Conservation (phyloP, 371 early-diverging fungal genomes). For the Chytridium lagenaria region DNA sequence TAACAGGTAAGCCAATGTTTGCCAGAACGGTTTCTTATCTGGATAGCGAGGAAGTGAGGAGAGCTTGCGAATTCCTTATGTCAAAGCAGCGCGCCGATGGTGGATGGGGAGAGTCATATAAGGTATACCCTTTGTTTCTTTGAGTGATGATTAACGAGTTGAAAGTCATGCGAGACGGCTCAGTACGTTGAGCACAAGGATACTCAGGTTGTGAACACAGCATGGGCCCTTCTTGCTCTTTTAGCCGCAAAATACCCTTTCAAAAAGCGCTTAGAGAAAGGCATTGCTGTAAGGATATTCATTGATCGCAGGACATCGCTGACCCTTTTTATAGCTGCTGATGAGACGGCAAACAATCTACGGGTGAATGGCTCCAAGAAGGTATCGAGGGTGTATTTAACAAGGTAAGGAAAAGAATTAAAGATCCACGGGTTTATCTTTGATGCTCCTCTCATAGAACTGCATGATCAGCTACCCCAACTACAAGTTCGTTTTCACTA, state of each 20-base stretch:
- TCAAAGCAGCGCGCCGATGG: constrained; percentile 88
- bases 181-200: constrained; percentile 68
- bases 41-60: constrained; percentile 55
- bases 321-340: constrained; percentile 59
- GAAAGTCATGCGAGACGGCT: constrained; percentile 78
- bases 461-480: constrained; percentile 90
- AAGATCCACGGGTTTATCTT: constrained; percentile 57
- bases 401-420: constrained; percentile 52
- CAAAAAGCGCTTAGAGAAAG: constrained; percentile 43
- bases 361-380: constrained; percentile 96
- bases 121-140: constrained; percentile 43
- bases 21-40: not conserved
- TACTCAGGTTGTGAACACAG: constrained; percentile 92
- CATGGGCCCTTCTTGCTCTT: constrained; percentile 86
- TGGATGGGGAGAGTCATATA: constrained; percentile 97
- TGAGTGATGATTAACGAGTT: too few relatives aligned
- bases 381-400: constrained; percentile 98
- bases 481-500: constrained; percentile 91
- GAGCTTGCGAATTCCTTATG: constrained; percentile 87
- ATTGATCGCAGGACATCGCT: too few relatives aligned
- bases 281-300: not conserved
- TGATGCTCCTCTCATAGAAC: constrained; percentile 34
- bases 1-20: constrained; percentile 60
- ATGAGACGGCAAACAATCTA: constrained; percentile 84
- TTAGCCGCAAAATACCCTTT: constrained; percentile 90